Evolutionary conservation across 495 filamentous ascomycete species (phyloP).

Genomic region (Neurospora discreta): DNA sequence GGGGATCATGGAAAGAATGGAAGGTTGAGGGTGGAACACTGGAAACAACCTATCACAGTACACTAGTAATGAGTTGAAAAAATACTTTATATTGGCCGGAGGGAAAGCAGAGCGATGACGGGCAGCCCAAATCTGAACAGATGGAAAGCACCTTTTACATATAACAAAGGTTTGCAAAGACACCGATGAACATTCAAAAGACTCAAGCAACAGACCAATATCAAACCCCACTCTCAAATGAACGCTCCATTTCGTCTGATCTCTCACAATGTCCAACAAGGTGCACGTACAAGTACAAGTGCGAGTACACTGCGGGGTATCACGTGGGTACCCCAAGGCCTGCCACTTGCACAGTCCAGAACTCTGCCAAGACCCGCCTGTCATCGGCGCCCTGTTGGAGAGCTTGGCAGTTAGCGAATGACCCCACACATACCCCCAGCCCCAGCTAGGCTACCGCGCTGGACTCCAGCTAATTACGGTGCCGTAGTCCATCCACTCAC

Average conservation of each 20-base stretch:
- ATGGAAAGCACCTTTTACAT: too few relatives aligned
- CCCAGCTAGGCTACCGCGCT: neutral
- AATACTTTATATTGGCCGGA: too few relatives aligned
- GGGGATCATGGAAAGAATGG: neutral
- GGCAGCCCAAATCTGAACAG: too few relatives aligned
- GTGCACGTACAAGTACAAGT: neutral
- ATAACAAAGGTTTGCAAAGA: neutral
- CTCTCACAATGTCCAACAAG: neutral
- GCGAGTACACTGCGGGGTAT: conserved; percentile 22
- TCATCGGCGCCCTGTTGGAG: neutral
- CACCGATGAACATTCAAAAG: neutral
- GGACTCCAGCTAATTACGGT: neutral
- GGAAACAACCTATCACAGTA: too few relatives aligned
- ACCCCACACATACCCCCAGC: neutral
- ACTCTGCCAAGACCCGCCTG: neutral
- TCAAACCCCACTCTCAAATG: neutral
- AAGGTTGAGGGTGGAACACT: neutral
- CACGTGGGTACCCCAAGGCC: conserved; percentile 15
- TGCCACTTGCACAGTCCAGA: neutral
- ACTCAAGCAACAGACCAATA: neutral
- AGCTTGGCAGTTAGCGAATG: neutral
- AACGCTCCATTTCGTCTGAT: neutral
- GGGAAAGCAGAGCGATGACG: too few relatives aligned
- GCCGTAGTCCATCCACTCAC: neutral
- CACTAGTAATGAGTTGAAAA: too few relatives aligned